These are phyloP conservation scores for Euptelea pleiosperma DNA, from an alignment of 164 flowering plant genomes.

Conservation along the genomic window DNA sequence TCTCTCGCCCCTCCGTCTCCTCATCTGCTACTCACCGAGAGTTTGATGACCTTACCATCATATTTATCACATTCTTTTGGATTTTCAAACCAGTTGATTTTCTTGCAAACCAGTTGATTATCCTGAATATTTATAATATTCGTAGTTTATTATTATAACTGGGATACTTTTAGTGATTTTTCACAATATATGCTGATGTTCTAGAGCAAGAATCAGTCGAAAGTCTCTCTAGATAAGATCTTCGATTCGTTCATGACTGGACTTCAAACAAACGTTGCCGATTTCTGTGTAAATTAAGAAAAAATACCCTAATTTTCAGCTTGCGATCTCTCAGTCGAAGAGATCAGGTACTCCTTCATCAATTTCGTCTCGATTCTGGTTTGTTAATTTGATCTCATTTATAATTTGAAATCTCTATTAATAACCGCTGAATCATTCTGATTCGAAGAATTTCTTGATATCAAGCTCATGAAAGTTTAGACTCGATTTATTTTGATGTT, in stretches of 20 bases:
- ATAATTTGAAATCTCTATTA: not conserved
- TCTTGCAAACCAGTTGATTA: too few relatives aligned
- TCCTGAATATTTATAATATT: too few relatives aligned
- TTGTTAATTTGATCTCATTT: too few relatives aligned
- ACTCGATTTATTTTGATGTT: not conserved
- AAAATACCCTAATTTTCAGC: not conserved
- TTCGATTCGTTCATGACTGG: not conserved
- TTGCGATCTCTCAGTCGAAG: not conserved
- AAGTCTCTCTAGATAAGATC: conserved; percentile 2
- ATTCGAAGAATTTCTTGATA: not conserved
- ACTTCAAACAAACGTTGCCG: not conserved
- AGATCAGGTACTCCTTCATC: conserved; percentile 3
- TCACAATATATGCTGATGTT: too few relatives aligned
- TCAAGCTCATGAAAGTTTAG: not conserved
- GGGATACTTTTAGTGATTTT: too few relatives aligned
- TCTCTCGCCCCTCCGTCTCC: too few relatives aligned
- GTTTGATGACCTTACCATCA: too few relatives aligned
- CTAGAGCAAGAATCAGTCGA: conserved; percentile 3
- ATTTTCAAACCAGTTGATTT: too few relatives aligned
- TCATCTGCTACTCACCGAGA: too few relatives aligned
- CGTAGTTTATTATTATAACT: too few relatives aligned
- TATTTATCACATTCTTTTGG: too few relatives aligned
- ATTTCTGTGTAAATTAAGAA: not conserved
- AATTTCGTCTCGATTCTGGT: not conserved
- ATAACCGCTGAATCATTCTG: not conserved